Base-by-base conservation (phyloP, 2,329 filamentous ascomycete species). In the Diplocarpon rosae region DNA sequence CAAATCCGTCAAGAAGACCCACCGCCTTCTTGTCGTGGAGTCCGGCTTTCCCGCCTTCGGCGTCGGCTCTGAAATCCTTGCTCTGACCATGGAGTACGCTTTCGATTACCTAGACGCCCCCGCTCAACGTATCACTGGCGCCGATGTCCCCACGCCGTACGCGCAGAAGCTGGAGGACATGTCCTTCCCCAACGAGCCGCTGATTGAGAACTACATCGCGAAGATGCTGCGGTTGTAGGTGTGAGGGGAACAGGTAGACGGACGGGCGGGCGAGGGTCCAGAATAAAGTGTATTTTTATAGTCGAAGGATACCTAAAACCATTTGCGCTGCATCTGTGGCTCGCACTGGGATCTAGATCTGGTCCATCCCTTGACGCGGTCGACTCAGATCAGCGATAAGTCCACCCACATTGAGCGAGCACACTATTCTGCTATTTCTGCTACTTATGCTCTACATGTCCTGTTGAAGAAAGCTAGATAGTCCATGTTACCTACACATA, bases 1-100 rank as follows among this genome's bases (percentile, higher is more conserved):
- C 67, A 88, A 93, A 67, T 95, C 89, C 11, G 82, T 98, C 65
- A 96, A 98, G 85, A 98, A 98, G 83, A 98, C 92, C 14, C 83
- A 85, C 65, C 85, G 83, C 62, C 78, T 98, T 52, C 76, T 98
- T 66, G 80, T 80, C 34, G 87, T 98, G 57, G 90, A 96, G 70
- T 95, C 88, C 46, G 92, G 90, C 54, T 98, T 89, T 78, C 92
- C 92, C 52, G 85, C 86, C 61, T 98, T 89, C 63, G 92, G 92
- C 65, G 87, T 98, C 56, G 78, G 82, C 48, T 78, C 90, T 46
- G 92, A 98, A 72, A 88, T 98, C 59, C 78, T 98, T 52, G 92
- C 92, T 48, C 73, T 95, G 49, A 82, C 87, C 52, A 94, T 94
- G 83, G 92, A 98, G 71, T 98, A 96, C 67, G 89, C 79, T 52